Evolutionary conservation across 2,329 filamentous ascomycete genomes (phyloP).

Genomic region (Pyrenophora tritici-repentis): DNA sequence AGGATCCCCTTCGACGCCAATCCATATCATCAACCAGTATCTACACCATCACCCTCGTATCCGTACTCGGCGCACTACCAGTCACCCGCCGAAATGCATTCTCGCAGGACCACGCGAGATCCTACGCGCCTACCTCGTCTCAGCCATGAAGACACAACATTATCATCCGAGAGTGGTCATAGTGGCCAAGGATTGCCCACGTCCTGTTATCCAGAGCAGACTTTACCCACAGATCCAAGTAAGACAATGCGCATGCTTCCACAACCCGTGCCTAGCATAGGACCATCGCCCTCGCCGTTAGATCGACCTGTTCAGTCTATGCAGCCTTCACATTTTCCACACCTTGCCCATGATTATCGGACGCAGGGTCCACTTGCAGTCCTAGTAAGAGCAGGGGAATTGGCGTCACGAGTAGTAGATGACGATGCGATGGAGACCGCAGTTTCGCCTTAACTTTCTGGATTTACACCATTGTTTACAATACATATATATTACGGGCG

Average conservation of each 20-base stretch:
- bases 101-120: slow-evolving; percentile 40
- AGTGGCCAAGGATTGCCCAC: slow-evolving; percentile 25
- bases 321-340: slow-evolving; percentile 19
- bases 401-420: slow-evolving; percentile 43
- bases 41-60: slow-evolving; percentile 27
- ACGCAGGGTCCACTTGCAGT: slow-evolving; percentile 44
- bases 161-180: slow-evolving; percentile 47
- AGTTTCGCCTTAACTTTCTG: slow-evolving; percentile 25
- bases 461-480: not conserved
- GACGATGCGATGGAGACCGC: slow-evolving; percentile 32
- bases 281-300: slow-evolving; percentile 35
- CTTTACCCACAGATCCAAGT: slow-evolving; percentile 34
- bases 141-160: slow-evolving; percentile 47
- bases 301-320: slow-evolving; percentile 32
- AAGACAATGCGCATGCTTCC: slow-evolving; percentile 46
- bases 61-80: slow-evolving; percentile 30
- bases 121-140: slow-evolving; percentile 39
- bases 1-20: slow-evolving; percentile 27
- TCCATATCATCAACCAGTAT: slow-evolving; percentile 22
- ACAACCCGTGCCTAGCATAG: slow-evolving; percentile 43
- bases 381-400: slow-evolving; percentile 45
- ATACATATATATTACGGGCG: slow-evolving; percentile 1
- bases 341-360: slow-evolving; percentile 36
- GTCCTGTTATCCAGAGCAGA: slow-evolving; percentile 14
- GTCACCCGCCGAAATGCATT: slow-evolving; percentile 33